These are phyloP conservation scores for Russula olivacea DNA, from an alignment of 768 basidiomycete species.

Conservation along the genomic window DNA sequence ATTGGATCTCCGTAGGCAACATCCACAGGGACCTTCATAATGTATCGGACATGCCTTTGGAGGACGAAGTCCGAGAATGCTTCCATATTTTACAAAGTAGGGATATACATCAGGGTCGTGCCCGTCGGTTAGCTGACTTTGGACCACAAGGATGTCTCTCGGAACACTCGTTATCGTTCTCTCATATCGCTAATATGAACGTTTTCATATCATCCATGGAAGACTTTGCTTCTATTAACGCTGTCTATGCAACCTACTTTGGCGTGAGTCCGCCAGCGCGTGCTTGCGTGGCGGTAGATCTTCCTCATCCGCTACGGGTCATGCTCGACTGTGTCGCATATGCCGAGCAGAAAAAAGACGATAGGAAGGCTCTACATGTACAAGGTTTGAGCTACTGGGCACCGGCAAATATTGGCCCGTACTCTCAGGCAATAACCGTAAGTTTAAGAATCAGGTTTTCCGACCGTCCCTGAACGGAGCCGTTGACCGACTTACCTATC, in stretches of 20 bases:
- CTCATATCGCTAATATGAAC: conserved; percentile 70
- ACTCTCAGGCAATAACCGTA: conserved; percentile 88
- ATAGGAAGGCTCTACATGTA: conserved; percentile 81
- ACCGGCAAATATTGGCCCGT: conserved; percentile 97
- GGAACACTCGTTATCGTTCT: conserved; percentile 43
- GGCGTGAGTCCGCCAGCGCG: conserved; percentile 89
- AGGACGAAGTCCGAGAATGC: conserved; percentile 66
- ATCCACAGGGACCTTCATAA: conserved; percentile 35
- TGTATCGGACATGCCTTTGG: conserved; percentile 41
- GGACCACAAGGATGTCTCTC: conserved; percentile 47
- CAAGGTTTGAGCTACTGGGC: conserved; percentile 98
- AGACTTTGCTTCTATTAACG: conserved; percentile 71
- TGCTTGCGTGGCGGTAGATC: conserved; percentile 83
- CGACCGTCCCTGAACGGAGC: neutral
- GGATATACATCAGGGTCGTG: conserved; percentile 12
- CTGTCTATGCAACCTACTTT: conserved; percentile 74
- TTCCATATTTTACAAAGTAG: conserved; percentile 62
- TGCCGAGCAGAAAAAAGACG: conserved; percentile 33
- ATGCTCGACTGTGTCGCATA: conserved; percentile 82
- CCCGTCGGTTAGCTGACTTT: neutral
- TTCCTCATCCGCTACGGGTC: conserved; percentile 52
- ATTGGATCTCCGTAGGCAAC: conserved; percentile 70
- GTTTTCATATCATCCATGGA: conserved; percentile 79
- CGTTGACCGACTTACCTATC: neutral
- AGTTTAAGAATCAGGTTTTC: conserved; percentile 26